These are phyloP conservation scores for Fragilaria crotonensis DNA, from an alignment of 108 stramenopile genomes.

Conservation along the genomic window DNA sequence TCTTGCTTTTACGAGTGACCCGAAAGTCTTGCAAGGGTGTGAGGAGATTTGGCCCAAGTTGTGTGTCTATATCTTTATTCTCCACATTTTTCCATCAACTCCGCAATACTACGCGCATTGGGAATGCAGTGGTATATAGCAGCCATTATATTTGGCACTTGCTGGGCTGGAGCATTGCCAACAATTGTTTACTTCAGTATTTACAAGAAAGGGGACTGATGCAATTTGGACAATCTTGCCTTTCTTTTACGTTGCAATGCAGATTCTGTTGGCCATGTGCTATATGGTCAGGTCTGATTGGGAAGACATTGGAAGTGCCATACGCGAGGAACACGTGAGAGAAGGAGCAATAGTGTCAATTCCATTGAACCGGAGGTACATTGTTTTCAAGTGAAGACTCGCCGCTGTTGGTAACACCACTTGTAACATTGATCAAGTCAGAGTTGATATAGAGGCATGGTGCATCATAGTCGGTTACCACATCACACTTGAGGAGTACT, in stretches of 20 bases:
- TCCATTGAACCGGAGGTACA: too few relatives aligned
- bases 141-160: constrained; percentile 16
- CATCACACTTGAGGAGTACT: too few relatives aligned
- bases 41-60: constrained; percentile 32
- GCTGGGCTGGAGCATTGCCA: constrained; percentile 28
- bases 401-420: too few relatives aligned
- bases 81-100: constrained; percentile 34
- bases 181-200: constrained; percentile 17
- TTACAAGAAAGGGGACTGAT: constrained; percentile 16
- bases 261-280: constrained; percentile 16
- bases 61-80: constrained; percentile 26
- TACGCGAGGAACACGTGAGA: too few relatives aligned
- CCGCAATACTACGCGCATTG: constrained; percentile 28
- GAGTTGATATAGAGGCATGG: too few relatives aligned
- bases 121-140: constrained; percentile 49
- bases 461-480: too few relatives aligned
- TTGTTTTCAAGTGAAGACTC: too few relatives aligned
- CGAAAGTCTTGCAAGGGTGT: constrained; percentile 21
- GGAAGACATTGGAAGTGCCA: constrained; percentile 14
- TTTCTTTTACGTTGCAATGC: constrained; percentile 22
- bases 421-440: too few relatives aligned
- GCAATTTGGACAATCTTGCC: constrained; percentile 31
- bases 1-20: constrained; percentile 29
- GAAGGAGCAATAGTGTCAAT: too few relatives aligned
- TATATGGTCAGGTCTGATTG: constrained; percentile 33